Evolutionary conservation across 345 rosid genomes (phyloP), one percentile per base, ranked within the genome.

Genomic region (Chamaenerion angustifolium): DNA sequence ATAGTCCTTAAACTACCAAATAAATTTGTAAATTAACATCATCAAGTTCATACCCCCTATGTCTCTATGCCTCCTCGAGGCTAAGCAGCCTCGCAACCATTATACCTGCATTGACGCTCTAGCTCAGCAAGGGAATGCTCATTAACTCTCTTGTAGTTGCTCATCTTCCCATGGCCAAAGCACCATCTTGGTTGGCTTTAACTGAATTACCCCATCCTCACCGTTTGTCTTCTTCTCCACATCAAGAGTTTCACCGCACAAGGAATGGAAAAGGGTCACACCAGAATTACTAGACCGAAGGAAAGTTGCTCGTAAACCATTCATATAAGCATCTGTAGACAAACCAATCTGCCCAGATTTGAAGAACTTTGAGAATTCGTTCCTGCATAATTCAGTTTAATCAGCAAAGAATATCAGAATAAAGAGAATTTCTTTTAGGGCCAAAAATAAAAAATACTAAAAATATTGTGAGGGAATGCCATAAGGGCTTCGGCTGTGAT

Each of bases 341-440:
- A 78, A 93, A 93, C 99, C 97, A 88, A 58, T 93, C 99, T 37
- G 95, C 74, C 99, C 99, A 92, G 42, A 92, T 96, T 66, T 92
- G 96, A 74, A 92, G 68, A 40, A 92, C 98, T 76, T 87, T 92
- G 71, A 92, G 70, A 51, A 92, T 86, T 37, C 96, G 88, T 70
- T 93, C 97, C 99, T 93, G 73, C 63, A 65, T 57, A 23, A 59
- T 27, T 15, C 16, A 56, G 52, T 43, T 46, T 46, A 19, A 21
- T 46, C 19, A 43, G 25, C 7, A 60, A 8, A 7, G 45, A 14
- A 31, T 31, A 31, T 31, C 37, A 60, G n/a, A 9, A 46, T 16
- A 37, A 4, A 53, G n/a, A 40, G 48, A 23, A 6, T n/a, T 15
- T 46, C 19, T 47, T 16, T 40, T 52, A 12, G 50, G 16, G 14